These are phyloP conservation scores for Epichloe elymi DNA, from an alignment of 2,329 filamentous ascomycete species.

Conservation along the genomic window DNA sequence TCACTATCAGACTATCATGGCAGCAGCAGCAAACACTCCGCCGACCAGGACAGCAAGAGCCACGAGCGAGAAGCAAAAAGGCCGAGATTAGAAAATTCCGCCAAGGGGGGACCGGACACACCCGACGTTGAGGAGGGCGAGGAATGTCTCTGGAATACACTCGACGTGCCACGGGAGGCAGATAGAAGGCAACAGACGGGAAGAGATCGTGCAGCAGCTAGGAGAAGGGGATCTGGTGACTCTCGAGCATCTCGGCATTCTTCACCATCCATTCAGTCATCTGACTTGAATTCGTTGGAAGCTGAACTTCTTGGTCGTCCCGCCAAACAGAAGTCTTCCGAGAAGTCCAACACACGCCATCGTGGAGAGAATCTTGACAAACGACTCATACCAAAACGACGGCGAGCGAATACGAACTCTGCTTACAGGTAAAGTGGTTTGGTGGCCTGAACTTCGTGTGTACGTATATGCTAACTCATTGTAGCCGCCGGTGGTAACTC, in stretches of 20 bases:
- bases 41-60: background rate
- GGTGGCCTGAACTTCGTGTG: background rate
- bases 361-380: slow-evolving; percentile 9
- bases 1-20: slow-evolving; percentile 2
- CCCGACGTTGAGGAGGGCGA: slow-evolving; percentile 15
- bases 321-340: slow-evolving; percentile 17
- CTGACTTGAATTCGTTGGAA: slow-evolving; percentile 25
- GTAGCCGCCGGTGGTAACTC: slow-evolving; percentile 23
- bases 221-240: slow-evolving; percentile 10
- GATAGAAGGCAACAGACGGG: slow-evolving; percentile 3
- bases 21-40: background rate
- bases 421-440: slow-evolving; percentile 21
- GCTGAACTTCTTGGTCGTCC: slow-evolving; percentile 24
- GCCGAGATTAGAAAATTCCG: background rate
- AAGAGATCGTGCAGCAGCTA: background rate
- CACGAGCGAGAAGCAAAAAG: background rate
- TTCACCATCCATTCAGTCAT: slow-evolving; percentile 19
- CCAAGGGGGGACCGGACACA: slow-evolving; percentile 13
- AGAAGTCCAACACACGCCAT: slow-evolving; percentile 12
- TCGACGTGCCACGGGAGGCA: slow-evolving; percentile 5
- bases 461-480: slow-evolving; percentile 2
- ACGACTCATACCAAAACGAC: slow-evolving; percentile 16
- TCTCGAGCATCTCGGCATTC: slow-evolving; percentile 17
- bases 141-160: slow-evolving; percentile 8
- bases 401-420: slow-evolving; percentile 22